phyloP scores from a whole-genome alignment of 257 asterid genomes.

The Verbena officinalis region DNA sequence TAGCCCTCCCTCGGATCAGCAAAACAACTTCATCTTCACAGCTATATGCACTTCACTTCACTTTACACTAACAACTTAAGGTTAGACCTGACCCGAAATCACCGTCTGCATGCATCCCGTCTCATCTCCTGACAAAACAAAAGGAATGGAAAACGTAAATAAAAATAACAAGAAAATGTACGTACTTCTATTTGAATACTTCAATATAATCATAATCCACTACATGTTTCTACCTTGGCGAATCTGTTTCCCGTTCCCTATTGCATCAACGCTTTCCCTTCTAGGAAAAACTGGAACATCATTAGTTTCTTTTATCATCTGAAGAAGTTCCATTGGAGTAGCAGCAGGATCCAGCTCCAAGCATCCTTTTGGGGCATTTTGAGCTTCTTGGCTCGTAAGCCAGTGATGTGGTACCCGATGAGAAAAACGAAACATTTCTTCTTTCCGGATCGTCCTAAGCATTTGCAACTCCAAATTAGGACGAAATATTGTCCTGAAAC shows the following conservation, averaged over 20 bases:
- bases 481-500: constrained; percentile 70
- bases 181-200: background rate
- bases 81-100: constrained; percentile 8
- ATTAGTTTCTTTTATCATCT: constrained; percentile 39
- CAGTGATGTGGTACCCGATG: constrained; percentile 64
- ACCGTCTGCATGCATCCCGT: background rate
- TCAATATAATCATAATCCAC: background rate
- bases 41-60: constrained; percentile 10
- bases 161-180: background rate
- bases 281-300: constrained; percentile 4
- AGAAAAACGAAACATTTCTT: constrained; percentile 79
- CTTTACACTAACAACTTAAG: constrained; percentile 12
- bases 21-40: background rate
- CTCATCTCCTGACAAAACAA: background rate
- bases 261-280: constrained; percentile 19
- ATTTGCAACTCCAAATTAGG: constrained; percentile 45
- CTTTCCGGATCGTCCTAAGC: constrained; percentile 50
- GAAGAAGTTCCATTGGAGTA: constrained; percentile 71
- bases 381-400: constrained; percentile 65
- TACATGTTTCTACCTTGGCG: background rate
- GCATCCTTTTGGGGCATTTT: constrained; percentile 59
- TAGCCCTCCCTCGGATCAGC: background rate
- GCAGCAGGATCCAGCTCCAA: constrained; percentile 93
- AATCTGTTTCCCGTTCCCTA: background rate
- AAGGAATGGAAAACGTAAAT: background rate